Evolutionary conservation across 2,329 filamentous ascomycete species (phyloP).

Genomic region (Claviceps sp.): DNA sequence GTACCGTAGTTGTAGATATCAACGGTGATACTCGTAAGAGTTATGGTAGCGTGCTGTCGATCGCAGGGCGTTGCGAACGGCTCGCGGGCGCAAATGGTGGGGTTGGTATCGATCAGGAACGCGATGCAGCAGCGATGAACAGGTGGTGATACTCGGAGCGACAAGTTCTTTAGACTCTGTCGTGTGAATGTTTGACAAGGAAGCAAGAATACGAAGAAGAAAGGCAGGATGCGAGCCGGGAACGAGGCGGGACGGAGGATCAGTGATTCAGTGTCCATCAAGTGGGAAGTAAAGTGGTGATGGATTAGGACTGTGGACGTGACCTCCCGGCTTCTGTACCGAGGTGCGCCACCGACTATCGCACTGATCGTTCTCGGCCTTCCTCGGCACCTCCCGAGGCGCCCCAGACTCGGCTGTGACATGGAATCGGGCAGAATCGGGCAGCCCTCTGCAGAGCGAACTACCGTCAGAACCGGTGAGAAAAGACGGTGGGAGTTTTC

Average conservation of each 20-base stretch:
- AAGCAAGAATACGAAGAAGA: too few relatives aligned
- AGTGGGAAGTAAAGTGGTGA: not conserved
- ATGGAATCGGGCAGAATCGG: too few relatives aligned
- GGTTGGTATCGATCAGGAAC: not conserved
- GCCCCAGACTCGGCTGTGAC: too few relatives aligned
- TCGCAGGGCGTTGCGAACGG: not conserved
- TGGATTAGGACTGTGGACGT: not conserved
- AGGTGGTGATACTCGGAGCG: not conserved
- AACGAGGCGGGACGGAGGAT: not conserved
- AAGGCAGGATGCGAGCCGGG: not conserved
- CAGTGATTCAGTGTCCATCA: not conserved
- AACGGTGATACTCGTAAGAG: not conserved
- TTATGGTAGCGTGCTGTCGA: not conserved
- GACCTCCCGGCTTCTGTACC: not conserved
- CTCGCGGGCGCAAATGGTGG: constrained; percentile 2
- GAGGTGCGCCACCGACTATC: not conserved
- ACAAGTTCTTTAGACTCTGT: not conserved
- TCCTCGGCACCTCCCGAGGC: too few relatives aligned
- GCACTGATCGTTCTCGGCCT: not conserved
- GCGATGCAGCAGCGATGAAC: not conserved
- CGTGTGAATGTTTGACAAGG: not conserved
- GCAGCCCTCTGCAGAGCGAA: too few relatives aligned
- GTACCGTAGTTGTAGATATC: too few relatives aligned
- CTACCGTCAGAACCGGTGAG: too few relatives aligned
- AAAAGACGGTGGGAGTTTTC: too few relatives aligned